A percentile compares a stretch with the other conserved stretches of the same genome.
Conservation (phyloP, 2,329 filamentous ascomycete genomes). For the Chalara sp. region DNA sequence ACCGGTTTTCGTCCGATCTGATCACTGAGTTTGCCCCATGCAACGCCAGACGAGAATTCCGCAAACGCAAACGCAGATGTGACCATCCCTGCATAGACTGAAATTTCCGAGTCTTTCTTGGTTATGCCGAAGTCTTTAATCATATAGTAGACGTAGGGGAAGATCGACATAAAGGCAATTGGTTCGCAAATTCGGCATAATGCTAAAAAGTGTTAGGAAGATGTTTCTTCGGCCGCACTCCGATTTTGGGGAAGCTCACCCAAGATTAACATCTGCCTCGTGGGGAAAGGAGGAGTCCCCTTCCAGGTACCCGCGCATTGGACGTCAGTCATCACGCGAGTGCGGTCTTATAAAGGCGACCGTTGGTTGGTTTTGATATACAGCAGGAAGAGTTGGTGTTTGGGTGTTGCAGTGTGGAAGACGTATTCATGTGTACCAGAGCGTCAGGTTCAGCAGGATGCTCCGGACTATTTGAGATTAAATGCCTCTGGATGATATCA, state of each 20-base stretch:
- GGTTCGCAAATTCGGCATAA: constrained; percentile 95
- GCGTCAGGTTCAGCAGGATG: too few relatives aligned
- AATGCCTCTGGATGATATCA: too few relatives aligned
- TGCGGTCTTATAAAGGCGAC: too few relatives aligned
- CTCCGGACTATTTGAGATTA: too few relatives aligned
- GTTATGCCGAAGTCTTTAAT: too few relatives aligned
- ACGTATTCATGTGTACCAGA: too few relatives aligned
- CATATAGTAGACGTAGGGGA: constrained; percentile 98
- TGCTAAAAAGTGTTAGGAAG: constrained; percentile 44
- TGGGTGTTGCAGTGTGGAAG: too few relatives aligned
- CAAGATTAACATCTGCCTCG: constrained; percentile 44
- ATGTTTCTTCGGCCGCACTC: neutral
- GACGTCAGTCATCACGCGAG: too few relatives aligned
- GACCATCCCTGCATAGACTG: constrained; percentile 90
- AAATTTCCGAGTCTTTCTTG: constrained; percentile 73
- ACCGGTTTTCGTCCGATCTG: constrained; percentile 88
- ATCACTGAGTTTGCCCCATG: constrained; percentile 93
- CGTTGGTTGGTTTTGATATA: too few relatives aligned
- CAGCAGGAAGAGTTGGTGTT: too few relatives aligned
- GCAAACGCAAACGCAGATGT: constrained; percentile 94
- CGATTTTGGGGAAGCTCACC: constrained; percentile 31
- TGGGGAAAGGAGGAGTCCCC: constrained; percentile 31
- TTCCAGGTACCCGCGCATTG: too few relatives aligned
- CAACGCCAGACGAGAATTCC: constrained; percentile 84
- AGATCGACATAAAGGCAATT: constrained; percentile 99